phyloP scores from a whole-genome alignment of 306 rosid genomes.

The peach (Prunus persica) region DNA sequence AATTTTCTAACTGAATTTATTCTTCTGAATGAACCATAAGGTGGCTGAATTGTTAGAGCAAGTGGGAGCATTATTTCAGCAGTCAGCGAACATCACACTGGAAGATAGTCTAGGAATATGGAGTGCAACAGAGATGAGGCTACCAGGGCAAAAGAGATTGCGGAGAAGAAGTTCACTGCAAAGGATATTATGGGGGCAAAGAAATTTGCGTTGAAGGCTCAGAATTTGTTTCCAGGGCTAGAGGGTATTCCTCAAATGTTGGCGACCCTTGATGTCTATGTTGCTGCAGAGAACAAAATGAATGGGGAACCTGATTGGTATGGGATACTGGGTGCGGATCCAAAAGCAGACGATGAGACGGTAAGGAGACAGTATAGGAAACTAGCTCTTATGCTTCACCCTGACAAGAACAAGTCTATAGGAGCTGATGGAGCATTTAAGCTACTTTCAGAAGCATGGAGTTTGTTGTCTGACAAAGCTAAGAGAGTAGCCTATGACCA shows the following conservation, averaged over 20 bases:
- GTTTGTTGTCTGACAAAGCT: conserved; percentile 69
- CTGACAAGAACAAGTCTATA: conserved; percentile 85
- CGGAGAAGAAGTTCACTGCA: conserved; percentile 72
- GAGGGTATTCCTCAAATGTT: conserved; percentile 80
- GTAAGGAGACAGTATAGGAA: conserved; percentile 76
- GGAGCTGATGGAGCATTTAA: conserved; percentile 94
- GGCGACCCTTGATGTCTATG: conserved; percentile 74
- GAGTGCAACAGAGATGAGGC: conserved; percentile 98
- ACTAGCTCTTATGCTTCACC: conserved; percentile 90
- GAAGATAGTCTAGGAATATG: conserved; percentile 41
- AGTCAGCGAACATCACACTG: conserved; percentile 1
- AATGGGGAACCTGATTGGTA: conserved; percentile 88
- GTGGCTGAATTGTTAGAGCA: conserved; percentile 16
- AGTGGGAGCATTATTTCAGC: conserved; percentile 21
- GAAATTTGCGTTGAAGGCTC: conserved; percentile 88
- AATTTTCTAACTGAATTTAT: background rate
- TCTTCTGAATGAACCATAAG: background rate
- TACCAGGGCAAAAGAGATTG: conserved; percentile 69
- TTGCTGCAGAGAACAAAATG: conserved; percentile 62
- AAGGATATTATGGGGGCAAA: conserved; percentile 69
- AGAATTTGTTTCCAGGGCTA: conserved; percentile 66
- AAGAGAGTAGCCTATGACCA: conserved; percentile 58
- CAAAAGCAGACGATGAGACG: conserved; percentile 65
- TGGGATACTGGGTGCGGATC: conserved; percentile 71
- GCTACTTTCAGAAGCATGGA: conserved; percentile 88